Conservation (phyloP, 2,329 filamentous ascomycete genomes). For the Trichoderma asperellum region DNA sequence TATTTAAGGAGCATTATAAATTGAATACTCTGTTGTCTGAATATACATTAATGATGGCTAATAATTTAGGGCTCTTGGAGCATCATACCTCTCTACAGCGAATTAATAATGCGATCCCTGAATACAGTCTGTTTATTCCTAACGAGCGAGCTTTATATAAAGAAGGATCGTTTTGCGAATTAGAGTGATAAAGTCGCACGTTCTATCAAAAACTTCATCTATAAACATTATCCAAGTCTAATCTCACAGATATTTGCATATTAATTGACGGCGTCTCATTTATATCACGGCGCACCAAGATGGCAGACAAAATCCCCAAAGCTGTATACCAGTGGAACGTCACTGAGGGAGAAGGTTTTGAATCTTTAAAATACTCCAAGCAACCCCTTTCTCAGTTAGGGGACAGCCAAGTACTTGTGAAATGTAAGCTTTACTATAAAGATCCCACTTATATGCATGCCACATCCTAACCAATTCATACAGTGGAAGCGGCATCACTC, state of each 20-base stretch:
- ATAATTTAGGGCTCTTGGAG: background rate
- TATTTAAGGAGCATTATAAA: background rate
- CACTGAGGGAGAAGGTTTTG: background rate
- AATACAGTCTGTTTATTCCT: background rate
- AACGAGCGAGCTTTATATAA: background rate
- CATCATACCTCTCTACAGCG: background rate
- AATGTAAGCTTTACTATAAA: background rate
- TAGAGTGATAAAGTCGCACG: background rate
- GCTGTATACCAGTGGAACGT: background rate
- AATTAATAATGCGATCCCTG: conserved; percentile 2
- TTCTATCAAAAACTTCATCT: background rate
- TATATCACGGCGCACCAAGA: background rate
- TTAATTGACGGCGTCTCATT: background rate
- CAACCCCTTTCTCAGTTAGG: conserved; percentile 14
- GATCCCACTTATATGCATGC: background rate
- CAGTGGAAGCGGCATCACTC: conserved; percentile 14
- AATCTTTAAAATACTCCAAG: background rate
- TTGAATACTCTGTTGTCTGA: background rate
- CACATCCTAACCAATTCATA: background rate
- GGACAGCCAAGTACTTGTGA: conserved; percentile 10
- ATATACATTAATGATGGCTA: background rate
- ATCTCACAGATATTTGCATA: background rate
- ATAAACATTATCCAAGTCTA: background rate
- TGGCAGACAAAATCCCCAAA: conserved; percentile 1
- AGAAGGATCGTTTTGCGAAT: background rate